Conservation (phyloP, 176 grass and related monocot species). For the Juncus inflexus region DNA sequence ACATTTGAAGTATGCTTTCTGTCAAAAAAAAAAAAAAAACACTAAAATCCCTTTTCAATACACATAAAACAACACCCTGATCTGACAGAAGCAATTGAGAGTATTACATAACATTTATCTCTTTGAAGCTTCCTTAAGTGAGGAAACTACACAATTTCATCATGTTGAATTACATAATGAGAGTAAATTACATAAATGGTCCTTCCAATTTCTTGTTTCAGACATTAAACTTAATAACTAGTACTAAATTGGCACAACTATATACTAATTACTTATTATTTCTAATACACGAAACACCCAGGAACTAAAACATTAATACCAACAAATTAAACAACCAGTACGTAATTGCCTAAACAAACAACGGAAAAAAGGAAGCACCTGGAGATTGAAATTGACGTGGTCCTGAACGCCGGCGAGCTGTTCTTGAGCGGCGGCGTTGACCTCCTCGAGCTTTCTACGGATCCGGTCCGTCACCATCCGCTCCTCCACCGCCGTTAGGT, state of each 20-base stretch:
- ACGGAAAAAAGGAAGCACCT: conserved; percentile 30
- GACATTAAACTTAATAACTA: too few species aligned
- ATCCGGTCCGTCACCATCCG: conserved; percentile 54
- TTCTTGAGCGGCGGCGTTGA: conserved; percentile 58
- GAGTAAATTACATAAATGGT: too few species aligned
- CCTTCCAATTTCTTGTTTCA: neutral
- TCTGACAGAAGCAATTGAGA: neutral
- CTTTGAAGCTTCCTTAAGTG: neutral
- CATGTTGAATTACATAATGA: too few species aligned
- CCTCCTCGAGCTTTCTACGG: conserved; percentile 73
- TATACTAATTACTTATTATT: neutral
- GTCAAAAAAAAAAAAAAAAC: conserved; percentile 27
- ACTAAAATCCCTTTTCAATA: neutral
- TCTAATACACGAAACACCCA: neutral
- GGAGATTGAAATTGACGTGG: conserved; percentile 94
- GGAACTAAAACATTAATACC: neutral
- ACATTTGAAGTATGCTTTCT: conserved; percentile 98
- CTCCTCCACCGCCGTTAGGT: conserved; percentile 55
- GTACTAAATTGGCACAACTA: too few species aligned
- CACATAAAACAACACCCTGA: neutral
- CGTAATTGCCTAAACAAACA: neutral
- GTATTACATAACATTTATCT: neutral
- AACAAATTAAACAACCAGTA: neutral
- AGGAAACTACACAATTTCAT: too few species aligned
- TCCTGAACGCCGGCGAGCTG: conserved; percentile 78